Evolutionary conservation across 495 filamentous ascomycete species (phyloP).

Genomic region (Tuber umbilicatum): DNA sequence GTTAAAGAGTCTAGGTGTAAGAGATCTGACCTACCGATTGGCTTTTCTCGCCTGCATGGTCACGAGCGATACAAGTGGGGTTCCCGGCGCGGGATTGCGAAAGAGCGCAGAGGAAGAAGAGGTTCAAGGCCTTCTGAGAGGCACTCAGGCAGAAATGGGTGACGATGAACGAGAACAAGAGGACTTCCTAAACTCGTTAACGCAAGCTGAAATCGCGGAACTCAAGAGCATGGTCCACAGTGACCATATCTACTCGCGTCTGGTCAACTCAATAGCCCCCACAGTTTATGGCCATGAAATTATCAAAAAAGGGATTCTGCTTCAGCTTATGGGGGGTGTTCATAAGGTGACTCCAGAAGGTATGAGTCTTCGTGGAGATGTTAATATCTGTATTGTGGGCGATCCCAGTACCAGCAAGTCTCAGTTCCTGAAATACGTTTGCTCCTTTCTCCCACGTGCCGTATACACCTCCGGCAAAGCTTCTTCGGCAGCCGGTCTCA

Average conservation of each 20-base stretch:
- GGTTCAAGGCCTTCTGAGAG: conserved; percentile 36
- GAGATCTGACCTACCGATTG: conserved; percentile 93
- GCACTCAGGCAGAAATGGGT: conserved; percentile 36
- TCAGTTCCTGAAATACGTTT: conserved; percentile 97
- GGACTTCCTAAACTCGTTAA: conserved; percentile 75
- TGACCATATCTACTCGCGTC: conserved; percentile 86
- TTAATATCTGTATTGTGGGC: conserved; percentile 98
- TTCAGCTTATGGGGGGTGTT: conserved; percentile 90
- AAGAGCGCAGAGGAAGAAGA: conserved; percentile 41
- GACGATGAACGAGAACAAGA: conserved; percentile 77
- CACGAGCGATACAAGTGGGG: conserved; percentile 68
- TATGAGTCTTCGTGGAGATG: conserved; percentile 88
- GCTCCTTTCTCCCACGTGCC: conserved; percentile 86
- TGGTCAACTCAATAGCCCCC: conserved; percentile 91
- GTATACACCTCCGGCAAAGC: conserved; percentile 98
- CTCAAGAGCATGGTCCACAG: conserved; percentile 87
- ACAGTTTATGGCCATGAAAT: conserved; percentile 96
- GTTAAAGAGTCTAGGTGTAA: conserved; percentile 83
- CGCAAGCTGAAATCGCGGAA: conserved; percentile 78
- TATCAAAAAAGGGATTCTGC: conserved; percentile 91
- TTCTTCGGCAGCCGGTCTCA: conserved; percentile 94
- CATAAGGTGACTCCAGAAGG: conserved; percentile 84
- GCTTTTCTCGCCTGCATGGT: conserved; percentile 98
- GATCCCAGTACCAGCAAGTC: conserved; percentile 98
- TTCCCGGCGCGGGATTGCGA: conserved; percentile 52